A percentile compares a stretch with the other conserved stretches of the same genome.
phyloP scores from a whole-genome alignment of 805 yeast genomes.

The Torulaspora microellipsoides region DNA sequence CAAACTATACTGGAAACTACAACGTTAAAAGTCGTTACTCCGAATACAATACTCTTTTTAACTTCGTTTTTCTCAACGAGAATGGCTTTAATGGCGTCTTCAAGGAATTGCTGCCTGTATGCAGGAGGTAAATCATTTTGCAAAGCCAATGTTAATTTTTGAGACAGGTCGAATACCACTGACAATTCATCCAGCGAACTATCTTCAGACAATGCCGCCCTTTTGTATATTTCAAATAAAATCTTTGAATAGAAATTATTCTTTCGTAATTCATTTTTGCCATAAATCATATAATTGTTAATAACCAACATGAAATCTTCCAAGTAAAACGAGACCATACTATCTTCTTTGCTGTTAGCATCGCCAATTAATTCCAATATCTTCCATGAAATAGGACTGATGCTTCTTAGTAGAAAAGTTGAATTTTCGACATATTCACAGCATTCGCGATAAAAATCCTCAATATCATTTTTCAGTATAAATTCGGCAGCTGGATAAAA shows the following conservation, averaged over 20 bases:
- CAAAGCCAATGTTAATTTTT: constrained; percentile 57
- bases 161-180: constrained; percentile 58
- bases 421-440: constrained; percentile 72
- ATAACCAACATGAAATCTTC: constrained; percentile 74
- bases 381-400: constrained; percentile 73
- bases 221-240: constrained; percentile 47
- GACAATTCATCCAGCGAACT: constrained; percentile 53
- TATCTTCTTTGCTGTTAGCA: constrained; percentile 35
- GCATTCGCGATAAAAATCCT: constrained; percentile 71
- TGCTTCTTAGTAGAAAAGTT: constrained; percentile 53
- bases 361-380: constrained; percentile 50
- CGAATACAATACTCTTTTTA: constrained; percentile 30
- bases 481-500: constrained; percentile 65
- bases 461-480: constrained; percentile 60
- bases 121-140: constrained; percentile 42
- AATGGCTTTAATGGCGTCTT: constrained; percentile 39
- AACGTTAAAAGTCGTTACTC: constrained; percentile 44
- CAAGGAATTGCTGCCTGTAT: constrained; percentile 44
- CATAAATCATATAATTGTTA: constrained; percentile 67
- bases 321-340: constrained; percentile 57
- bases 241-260: constrained; percentile 46
- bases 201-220: constrained; percentile 41
- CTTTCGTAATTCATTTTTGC: constrained; percentile 44
- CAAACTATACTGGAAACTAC: constrained; percentile 60
- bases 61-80: constrained; percentile 22